A percentile compares a stretch with the other conserved stretches of the same genome.
Evolutionary conservation across 202 grass and related monocot species (phyloP).

Genomic region (Panicum hallii): DNA sequence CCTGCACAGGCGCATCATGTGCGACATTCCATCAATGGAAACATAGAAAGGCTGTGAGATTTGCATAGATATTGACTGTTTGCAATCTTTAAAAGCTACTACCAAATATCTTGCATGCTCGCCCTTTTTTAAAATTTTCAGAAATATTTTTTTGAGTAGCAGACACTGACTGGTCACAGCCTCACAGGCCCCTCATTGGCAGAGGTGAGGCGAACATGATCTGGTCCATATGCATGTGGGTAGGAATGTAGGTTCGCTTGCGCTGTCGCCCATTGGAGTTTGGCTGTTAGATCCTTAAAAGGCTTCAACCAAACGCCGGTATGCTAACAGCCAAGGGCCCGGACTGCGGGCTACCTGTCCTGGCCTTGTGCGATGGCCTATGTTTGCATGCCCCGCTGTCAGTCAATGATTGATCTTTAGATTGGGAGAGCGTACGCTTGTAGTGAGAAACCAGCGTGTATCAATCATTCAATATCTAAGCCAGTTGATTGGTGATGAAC

Average conservation of each 20-base stretch:
- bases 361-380: slow-evolving; percentile 42
- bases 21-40: slow-evolving; percentile 42
- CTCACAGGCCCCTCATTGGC: slow-evolving; percentile 16
- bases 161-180: slow-evolving; percentile 19
- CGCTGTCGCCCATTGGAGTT: slow-evolving; percentile 46
- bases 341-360: slow-evolving; percentile 30
- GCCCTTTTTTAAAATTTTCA: not conserved
- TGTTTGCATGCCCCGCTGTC: slow-evolving; percentile 46
- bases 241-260: slow-evolving; percentile 57
- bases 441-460: not conserved
- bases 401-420: slow-evolving; percentile 47
- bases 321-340: slow-evolving; percentile 39
- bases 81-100: not conserved
- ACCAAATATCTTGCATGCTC: slow-evolving; percentile 13
- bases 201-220: slow-evolving; percentile 32
- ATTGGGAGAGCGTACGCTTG: slow-evolving; percentile 37
- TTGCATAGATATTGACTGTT: slow-evolving; percentile 32
- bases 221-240: slow-evolving; percentile 56
- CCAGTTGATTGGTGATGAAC: not conserved
- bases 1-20: slow-evolving; percentile 42
- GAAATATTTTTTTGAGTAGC: slow-evolving; percentile 24
- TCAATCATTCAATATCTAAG: slow-evolving; percentile 13
- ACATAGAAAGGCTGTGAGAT: slow-evolving; percentile 38
- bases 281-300: slow-evolving; percentile 49
- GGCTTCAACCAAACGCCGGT: slow-evolving; percentile 33